phyloP scores from a whole-genome alignment of 257 asterid genomes.

The Salvia rosmarinus region DNA sequence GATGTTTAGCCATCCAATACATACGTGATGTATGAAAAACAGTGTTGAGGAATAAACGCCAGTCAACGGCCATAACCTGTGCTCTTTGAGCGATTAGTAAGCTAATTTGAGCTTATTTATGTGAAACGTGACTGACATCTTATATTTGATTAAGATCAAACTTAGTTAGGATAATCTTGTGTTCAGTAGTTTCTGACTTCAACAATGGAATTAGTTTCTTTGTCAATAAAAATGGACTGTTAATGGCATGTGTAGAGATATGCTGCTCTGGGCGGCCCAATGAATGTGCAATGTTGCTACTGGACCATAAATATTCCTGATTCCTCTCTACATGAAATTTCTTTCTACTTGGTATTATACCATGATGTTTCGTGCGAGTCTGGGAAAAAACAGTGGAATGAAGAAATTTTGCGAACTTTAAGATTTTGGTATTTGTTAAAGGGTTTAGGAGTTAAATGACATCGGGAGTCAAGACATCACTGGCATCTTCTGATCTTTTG shows the following conservation, averaged over 20 bases:
- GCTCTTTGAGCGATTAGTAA: background rate
- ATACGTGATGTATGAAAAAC: background rate
- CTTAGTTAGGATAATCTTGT: background rate
- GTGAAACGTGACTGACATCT: background rate
- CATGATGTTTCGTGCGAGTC: no score
- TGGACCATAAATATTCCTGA: background rate
- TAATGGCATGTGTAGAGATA: background rate
- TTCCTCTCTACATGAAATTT: background rate
- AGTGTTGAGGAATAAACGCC: background rate
- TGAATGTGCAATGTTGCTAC: background rate
- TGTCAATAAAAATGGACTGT: background rate
- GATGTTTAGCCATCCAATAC: background rate
- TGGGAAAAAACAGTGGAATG: no score
- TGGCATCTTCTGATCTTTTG: background rate
- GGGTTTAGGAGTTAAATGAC: background rate
- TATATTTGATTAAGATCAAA: background rate
- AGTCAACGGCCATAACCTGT: background rate
- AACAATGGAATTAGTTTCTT: background rate
- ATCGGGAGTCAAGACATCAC: background rate
- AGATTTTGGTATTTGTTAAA: no score
- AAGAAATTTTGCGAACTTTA: no score
- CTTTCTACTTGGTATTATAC: background rate
- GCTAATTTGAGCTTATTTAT: background rate
- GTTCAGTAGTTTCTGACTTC: background rate
- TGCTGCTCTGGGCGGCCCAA: background rate